Evolutionary conservation across 345 rosid species (phyloP).

Genomic region (Adansonia digitata): DNA sequence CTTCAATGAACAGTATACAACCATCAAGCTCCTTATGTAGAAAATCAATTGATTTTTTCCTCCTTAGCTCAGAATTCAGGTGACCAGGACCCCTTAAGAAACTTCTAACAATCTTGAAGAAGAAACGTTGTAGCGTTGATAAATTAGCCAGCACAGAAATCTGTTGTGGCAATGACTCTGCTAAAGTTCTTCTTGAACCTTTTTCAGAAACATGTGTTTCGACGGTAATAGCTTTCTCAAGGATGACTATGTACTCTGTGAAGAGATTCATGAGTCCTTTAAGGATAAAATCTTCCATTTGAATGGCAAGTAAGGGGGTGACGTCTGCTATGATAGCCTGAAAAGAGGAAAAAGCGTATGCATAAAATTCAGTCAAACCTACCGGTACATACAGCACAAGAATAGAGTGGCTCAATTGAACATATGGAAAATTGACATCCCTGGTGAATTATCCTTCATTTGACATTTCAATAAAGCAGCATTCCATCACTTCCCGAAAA

Average conservation of each 20-base stretch:
- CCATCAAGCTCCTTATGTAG: slow-evolving; percentile 33
- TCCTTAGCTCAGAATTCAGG: slow-evolving; percentile 11
- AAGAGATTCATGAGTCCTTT: slow-evolving; percentile 41
- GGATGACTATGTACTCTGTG: slow-evolving; percentile 34
- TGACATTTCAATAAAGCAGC: neutral
- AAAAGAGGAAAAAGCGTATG: slow-evolving; percentile 6
- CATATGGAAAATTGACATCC: neutral
- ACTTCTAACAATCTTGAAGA: slow-evolving; percentile 25
- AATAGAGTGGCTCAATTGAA: slow-evolving; percentile 1
- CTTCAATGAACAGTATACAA: slow-evolving; percentile 23
- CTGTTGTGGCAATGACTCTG: slow-evolving; percentile 34
- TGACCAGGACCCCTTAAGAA: slow-evolving; percentile 21
- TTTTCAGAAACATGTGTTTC: slow-evolving; percentile 13
- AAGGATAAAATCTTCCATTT: slow-evolving; percentile 42
- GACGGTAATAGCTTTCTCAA: slow-evolving; percentile 33
- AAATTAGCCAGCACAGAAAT: slow-evolving; percentile 46
- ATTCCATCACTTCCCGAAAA: neutral
- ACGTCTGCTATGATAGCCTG: slow-evolving; percentile 41
- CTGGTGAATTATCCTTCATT: neutral
- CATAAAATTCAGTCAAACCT: slow-evolving; percentile 3
- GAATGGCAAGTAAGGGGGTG: slow-evolving; percentile 37
- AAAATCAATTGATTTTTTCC: slow-evolving; percentile 9
- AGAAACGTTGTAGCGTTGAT: slow-evolving; percentile 38
- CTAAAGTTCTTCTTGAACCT: slow-evolving; percentile 25
- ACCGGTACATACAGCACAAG: neutral